Percentiles rank a stretch among this genome's conserved stretches.
phyloP scores from a whole-genome alignment of 805 yeast species.

The Starmerella apis region DNA sequence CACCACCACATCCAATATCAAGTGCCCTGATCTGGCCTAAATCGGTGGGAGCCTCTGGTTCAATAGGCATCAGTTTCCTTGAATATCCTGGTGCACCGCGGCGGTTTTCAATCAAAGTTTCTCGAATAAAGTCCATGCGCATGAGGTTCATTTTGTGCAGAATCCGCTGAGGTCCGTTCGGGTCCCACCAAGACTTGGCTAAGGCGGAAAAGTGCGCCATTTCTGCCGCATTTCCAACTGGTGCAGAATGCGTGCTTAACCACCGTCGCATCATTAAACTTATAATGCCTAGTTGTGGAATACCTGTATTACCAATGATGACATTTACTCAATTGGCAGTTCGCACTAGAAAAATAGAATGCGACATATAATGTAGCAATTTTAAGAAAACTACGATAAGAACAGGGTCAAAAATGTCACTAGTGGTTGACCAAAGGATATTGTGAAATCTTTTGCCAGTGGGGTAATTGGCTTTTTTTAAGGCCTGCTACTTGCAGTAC shows the following conservation, averaged over 20 bases:
- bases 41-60: slow-evolving; percentile 30
- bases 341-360: no score
- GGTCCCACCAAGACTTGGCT: slow-evolving; percentile 98
- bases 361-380: no score
- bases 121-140: slow-evolving; percentile 75
- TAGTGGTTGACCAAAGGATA: background rate
- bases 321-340: no score
- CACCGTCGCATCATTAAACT: background rate
- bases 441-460: no score
- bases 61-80: slow-evolving; percentile 51
- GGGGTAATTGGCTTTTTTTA: no score
- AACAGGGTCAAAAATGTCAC: no score
- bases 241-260: slow-evolving; percentile 4
- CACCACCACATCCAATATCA: slow-evolving; percentile 99
- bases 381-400: no score
- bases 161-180: slow-evolving; percentile 82
- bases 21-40: slow-evolving; percentile 45
- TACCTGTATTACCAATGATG: background rate
- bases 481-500: no score
- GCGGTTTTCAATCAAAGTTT: slow-evolving; percentile 45
- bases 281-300: background rate
- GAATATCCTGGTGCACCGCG: slow-evolving; percentile 60
- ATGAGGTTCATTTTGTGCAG: slow-evolving; percentile 88
- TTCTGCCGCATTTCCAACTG: slow-evolving; percentile 39
- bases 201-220: slow-evolving; percentile 70